A percentile compares a stretch with the other conserved stretches of the same genome.
Conservation (phyloP, 2,329 filamentous ascomycete species). For the Colletotrichum graminicola region DNA sequence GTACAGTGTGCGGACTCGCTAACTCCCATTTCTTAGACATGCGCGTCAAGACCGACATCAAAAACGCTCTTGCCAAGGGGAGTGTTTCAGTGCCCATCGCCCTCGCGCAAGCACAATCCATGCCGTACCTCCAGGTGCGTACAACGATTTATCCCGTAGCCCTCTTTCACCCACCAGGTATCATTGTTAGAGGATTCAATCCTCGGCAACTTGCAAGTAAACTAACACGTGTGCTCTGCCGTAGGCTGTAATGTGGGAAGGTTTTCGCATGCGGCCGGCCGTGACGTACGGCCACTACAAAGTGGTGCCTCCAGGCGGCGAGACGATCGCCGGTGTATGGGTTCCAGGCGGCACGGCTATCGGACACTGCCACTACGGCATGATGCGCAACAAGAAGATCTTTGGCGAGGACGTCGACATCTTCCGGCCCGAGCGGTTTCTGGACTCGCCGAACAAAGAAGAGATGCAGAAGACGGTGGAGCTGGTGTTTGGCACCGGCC, state of each 20-base stretch:
- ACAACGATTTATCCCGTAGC: background rate
- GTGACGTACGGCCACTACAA: conserved; percentile 46
- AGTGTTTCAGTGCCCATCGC: conserved; percentile 9
- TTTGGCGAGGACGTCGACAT: conserved; percentile 45
- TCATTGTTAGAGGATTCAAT: background rate
- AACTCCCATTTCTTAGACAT: conserved; percentile 1
- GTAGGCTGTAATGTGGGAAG: conserved; percentile 15
- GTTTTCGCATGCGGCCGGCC: conserved; percentile 44
- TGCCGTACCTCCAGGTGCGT: conserved; percentile 49
- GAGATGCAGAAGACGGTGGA: conserved; percentile 45
- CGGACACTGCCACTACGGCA: conserved; percentile 30
- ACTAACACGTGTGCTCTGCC: background rate
- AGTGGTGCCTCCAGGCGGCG: conserved; percentile 47
- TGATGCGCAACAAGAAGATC: conserved; percentile 16
- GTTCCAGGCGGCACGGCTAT: conserved; percentile 49
- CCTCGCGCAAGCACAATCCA: conserved; percentile 44
- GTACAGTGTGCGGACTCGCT: background rate
- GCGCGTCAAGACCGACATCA: conserved; percentile 8
- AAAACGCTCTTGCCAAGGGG: conserved; percentile 4
- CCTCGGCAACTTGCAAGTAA: conserved; percentile 5
- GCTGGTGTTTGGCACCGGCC: conserved; percentile 51
- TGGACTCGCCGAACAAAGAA: conserved; percentile 50
- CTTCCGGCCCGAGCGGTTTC: conserved; percentile 54
- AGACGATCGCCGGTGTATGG: conserved; percentile 45
- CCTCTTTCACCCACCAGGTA: background rate